Percentiles rank a stretch among this genome's conserved stretches.
phyloP scores from a whole-genome alignment of 129 eudicot genomes.

The Saposhnikovia divaricata region DNA sequence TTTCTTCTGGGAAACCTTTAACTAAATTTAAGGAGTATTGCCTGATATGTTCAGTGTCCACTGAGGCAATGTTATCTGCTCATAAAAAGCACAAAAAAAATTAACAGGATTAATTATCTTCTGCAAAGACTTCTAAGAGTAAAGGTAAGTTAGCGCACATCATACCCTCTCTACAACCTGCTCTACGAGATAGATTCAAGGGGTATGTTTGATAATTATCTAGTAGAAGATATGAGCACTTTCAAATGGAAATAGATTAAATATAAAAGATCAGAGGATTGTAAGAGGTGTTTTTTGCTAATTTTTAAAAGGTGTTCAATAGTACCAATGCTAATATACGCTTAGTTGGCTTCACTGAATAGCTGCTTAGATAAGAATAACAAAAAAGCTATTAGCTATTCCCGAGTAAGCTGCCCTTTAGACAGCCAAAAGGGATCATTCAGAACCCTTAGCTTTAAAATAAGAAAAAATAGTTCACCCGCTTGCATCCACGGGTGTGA shows the following conservation, averaged over 20 bases:
- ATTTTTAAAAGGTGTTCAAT: neutral
- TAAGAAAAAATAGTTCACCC: conserved; percentile 13
- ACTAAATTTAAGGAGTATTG: conserved; percentile 19
- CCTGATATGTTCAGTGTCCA: conserved; percentile 33
- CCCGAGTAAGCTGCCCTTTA: neutral
- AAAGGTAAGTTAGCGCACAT: neutral
- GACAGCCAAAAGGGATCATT: neutral
- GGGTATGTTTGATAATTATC: neutral
- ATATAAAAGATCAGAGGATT: neutral
- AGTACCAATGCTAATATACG: neutral
- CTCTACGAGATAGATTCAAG: neutral
- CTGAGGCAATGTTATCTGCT: conserved; percentile 25
- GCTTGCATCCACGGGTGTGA: neutral
- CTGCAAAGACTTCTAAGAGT: too few relatives aligned
- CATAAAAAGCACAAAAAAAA: neutral
- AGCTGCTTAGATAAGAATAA: neutral
- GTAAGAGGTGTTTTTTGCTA: neutral
- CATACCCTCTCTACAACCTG: neutral
- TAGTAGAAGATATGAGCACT: neutral
- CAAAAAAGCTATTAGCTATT: neutral
- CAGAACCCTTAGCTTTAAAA: neutral
- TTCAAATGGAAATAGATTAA: neutral
- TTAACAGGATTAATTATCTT: neutral
- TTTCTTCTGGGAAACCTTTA: conserved; percentile 15
- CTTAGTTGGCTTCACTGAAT: neutral